phyloP scores from a whole-genome alignment of 208 protist species.

The Trypanosoma rangeli region DNA sequence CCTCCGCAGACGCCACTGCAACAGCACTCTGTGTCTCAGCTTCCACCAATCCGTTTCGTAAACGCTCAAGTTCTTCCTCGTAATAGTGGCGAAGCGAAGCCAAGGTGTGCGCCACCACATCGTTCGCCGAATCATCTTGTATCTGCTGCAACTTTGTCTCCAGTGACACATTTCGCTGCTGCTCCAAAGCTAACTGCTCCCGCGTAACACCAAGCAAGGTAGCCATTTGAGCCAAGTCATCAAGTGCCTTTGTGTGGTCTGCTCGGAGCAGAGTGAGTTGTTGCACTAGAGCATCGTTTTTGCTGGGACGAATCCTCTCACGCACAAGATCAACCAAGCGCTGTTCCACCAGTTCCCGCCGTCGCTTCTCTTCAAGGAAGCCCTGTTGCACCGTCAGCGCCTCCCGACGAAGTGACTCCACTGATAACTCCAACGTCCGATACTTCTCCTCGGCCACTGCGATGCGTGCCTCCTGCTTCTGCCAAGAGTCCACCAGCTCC shows the following conservation, averaged over 20 bases:
- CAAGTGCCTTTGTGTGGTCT: conserved; percentile 62
- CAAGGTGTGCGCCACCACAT: conserved; percentile 59
- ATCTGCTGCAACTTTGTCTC: conserved; percentile 38
- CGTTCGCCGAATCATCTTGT: conserved; percentile 51
- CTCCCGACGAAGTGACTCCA: conserved; percentile 53
- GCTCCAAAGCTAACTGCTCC: conserved; percentile 38
- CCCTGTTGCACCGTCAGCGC: conserved; percentile 60
- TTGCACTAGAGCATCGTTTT: conserved; percentile 30
- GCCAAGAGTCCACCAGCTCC: conserved; percentile 77
- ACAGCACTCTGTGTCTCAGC: conserved; percentile 28
- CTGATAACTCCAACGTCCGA: conserved; percentile 31
- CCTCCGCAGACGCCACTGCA: conserved; percentile 19
- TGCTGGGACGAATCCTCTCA: conserved; percentile 51
- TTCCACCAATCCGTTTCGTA: conserved; percentile 36
- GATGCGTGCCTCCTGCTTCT: conserved; percentile 56
- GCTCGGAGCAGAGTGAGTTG: conserved; percentile 60
- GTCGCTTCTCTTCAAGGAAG: conserved; percentile 73
- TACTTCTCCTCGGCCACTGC: conserved; percentile 38
- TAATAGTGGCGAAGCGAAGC: conserved; percentile 57
- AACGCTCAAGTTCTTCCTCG: conserved; percentile 32
- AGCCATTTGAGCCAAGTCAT: conserved; percentile 73
- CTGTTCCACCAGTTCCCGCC: conserved; percentile 70
- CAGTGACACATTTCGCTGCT: conserved; percentile 24
- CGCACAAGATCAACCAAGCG: conserved; percentile 76
- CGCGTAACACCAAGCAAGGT: conserved; percentile 58